Evolutionary conservation across 768 basidiomycete genomes (phyloP).

Genomic region (Mycena leptocephala): DNA sequence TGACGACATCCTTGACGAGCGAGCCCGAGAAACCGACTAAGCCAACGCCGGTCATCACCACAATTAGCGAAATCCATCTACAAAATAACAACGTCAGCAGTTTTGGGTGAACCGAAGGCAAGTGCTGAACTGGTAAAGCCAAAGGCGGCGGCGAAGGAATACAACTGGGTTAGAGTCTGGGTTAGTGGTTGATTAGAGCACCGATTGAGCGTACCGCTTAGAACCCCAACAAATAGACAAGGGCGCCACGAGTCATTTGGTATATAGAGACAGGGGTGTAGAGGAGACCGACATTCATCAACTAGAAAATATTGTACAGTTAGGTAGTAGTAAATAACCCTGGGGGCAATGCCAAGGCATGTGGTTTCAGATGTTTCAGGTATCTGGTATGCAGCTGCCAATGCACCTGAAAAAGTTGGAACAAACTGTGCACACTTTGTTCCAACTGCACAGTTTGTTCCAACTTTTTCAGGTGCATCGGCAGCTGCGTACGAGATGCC

Average conservation of each 20-base stretch:
- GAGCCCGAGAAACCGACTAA: slow-evolving; percentile 94
- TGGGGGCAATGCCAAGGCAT: no score
- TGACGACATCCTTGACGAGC: slow-evolving; percentile 83
- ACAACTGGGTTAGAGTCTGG: no score
- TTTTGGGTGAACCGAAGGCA: slow-evolving; percentile 7
- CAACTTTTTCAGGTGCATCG: no score
- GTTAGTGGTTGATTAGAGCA: no score
- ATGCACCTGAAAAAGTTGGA: no score
- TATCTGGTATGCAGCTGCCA: no score
- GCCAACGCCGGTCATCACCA: slow-evolving; percentile 89
- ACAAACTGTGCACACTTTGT: no score
- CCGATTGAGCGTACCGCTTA: no score
- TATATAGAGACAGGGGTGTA: slow-evolving; percentile 98
- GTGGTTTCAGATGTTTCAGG: no score
- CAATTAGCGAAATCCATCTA: slow-evolving; percentile 92
- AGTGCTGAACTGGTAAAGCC: slow-evolving; percentile 86
- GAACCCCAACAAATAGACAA: slow-evolving; percentile 94
- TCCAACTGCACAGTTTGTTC: no score
- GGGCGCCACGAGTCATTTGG: slow-evolving; percentile 95
- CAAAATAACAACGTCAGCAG: slow-evolving; percentile 24
- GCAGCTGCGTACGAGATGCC: no score
- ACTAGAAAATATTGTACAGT: slow-evolving; percentile 45
- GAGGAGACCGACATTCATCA: slow-evolving; percentile 97
- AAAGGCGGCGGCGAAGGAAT: slow-evolving; percentile 89
- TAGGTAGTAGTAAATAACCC: slow-evolving; percentile 23